Evolutionary conservation across 495 filamentous ascomycete genomes (phyloP), one percentile per base, ranked within the genome.

Genomic region (Sordaria brevicollis): DNA sequence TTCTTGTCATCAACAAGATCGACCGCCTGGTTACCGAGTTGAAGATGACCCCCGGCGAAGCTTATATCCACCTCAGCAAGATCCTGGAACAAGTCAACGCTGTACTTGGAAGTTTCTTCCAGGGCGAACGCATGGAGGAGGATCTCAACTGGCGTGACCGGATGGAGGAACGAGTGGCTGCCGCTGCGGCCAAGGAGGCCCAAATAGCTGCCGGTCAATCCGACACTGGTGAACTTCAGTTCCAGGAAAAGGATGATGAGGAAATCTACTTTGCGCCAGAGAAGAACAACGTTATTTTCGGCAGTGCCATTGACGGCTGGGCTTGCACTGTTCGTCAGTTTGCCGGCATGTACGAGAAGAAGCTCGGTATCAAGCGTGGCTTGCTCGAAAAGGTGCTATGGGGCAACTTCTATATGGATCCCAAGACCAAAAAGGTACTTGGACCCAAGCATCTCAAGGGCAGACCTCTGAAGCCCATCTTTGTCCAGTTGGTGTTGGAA

Each of bases 271-370:
- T 99, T 81, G 92, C 94, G 9, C 95, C 95, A 0, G 96, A 98
- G 77, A 97, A 94, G 75, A 95, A 97, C 73, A 99, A 99, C 76
- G 95, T 99, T 77, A 97, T 99, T 70, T 99, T 99, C 74, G 92
- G 93, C 82, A 97, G 93, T 76, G 95, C 95, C 34, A 90, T 97
- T 66, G 95, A 99, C 76, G 95, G 96, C 38, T 99, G 95, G 95
- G 95, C 95, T 2, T 99, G 98, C 73, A 99, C 95, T 0, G 87
- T 97, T 21, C 88, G 92, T 37, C 95, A 99, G 76, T 99, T 99
- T 78, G 95, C 95, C 8, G 87, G 86, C 4, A 82, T 98, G 57
- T 98, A 97, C 76, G 95, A 99, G 79, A 97, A 92, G 83, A 99
- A 98, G 74, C 87, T 99, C 5, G 94, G 95, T 1, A 94, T 98